A percentile compares a stretch with the other conserved stretches of the same genome.
Evolutionary conservation across 805 yeast species (phyloP).

Genomic region (Candida boleticola): DNA sequence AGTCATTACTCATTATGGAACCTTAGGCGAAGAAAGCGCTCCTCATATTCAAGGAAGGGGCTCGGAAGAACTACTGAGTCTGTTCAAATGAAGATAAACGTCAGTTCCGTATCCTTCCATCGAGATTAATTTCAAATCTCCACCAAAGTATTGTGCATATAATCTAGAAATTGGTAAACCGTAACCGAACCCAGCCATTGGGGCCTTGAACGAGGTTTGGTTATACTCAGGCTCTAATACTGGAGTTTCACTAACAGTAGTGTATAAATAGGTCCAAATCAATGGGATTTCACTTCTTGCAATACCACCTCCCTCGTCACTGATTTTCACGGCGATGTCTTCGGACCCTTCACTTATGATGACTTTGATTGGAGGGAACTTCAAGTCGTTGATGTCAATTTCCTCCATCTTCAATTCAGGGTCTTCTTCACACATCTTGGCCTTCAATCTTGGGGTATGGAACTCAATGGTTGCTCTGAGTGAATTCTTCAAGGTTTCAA

Average conservation of each 20-base stretch:
- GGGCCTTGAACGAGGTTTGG: slow-evolving; percentile 73
- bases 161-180: slow-evolving; percentile 84
- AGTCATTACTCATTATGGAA: too few relatives aligned
- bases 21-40: too few relatives aligned
- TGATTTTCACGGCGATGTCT: slow-evolving; percentile 85
- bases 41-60: slow-evolving; percentile 67
- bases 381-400: slow-evolving; percentile 57
- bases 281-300: slow-evolving; percentile 79
- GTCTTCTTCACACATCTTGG: slow-evolving; percentile 36
- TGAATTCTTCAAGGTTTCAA: slow-evolving; percentile 84
- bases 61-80: slow-evolving; percentile 71
- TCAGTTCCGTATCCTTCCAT: slow-evolving; percentile 97
- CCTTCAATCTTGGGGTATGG: slow-evolving; percentile 52
- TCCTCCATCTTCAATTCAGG: slow-evolving; percentile 37
- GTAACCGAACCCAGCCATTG: slow-evolving; percentile 93
- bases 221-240: slow-evolving; percentile 55
- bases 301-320: slow-evolving; percentile 94
- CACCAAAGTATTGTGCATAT: slow-evolving; percentile 88
- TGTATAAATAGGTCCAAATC: slow-evolving; percentile 89
- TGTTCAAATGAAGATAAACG: slow-evolving; percentile 80
- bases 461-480: slow-evolving; percentile 86
- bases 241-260: slow-evolving; percentile 78
- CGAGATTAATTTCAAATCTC: slow-evolving; percentile 79
- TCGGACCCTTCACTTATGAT: slow-evolving; percentile 87
- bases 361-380: slow-evolving; percentile 80